These are phyloP conservation scores for Metschnikowia matae DNA, from an alignment of 805 yeast species.

Conservation along the genomic window DNA sequence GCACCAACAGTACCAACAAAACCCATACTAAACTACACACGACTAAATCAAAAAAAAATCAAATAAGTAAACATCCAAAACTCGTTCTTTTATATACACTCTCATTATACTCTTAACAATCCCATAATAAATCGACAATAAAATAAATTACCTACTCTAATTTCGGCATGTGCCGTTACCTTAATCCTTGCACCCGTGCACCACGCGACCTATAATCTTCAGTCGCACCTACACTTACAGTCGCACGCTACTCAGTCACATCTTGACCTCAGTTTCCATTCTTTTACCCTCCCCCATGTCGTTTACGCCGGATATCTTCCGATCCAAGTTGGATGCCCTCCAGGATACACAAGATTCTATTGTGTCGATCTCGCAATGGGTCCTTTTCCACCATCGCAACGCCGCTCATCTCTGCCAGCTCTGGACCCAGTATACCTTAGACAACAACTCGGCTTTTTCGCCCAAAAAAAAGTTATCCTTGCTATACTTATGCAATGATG, in stretches of 20 bases:
- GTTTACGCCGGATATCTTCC: slow-evolving; percentile 47
- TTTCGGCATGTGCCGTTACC: too few species aligned
- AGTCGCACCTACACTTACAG: too few species aligned
- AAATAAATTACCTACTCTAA: too few species aligned
- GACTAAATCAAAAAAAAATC: too few species aligned
- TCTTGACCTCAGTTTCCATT: background rate
- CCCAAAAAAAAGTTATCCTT: slow-evolving; percentile 46
- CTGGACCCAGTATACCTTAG: slow-evolving; percentile 44
- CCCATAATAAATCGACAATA: too few species aligned
- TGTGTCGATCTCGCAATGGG: slow-evolving; percentile 72
- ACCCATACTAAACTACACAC: too few species aligned
- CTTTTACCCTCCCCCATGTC: slow-evolving; percentile 33
- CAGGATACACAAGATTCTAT: slow-evolving; percentile 69
- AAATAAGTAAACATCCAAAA: too few species aligned
- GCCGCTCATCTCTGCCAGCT: slow-evolving; percentile 48
- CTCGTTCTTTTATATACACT: too few species aligned
- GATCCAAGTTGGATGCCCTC: slow-evolving; percentile 43
- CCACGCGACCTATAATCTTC: background rate
- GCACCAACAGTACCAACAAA: too few species aligned
- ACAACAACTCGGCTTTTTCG: slow-evolving; percentile 5
- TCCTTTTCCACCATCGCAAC: slow-evolving; percentile 60
- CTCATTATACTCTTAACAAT: too few species aligned
- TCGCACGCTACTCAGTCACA: background rate
- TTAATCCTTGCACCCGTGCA: background rate
- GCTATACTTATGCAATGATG: slow-evolving; percentile 74